Base-by-base conservation (phyloP, 2,329 filamentous ascomycete species). In the Didymella keratinophila region DNA sequence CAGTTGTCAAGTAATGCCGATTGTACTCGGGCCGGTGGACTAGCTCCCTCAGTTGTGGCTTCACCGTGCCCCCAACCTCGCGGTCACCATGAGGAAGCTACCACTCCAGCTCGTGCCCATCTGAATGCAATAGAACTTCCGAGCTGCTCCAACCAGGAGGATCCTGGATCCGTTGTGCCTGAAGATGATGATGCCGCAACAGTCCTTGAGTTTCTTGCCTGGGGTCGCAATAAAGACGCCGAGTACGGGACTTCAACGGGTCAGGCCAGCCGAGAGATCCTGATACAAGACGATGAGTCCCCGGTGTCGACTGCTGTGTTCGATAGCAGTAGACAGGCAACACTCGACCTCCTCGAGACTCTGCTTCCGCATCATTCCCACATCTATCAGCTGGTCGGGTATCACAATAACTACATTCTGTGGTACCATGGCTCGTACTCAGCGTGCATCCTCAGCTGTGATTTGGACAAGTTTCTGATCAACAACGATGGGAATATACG, bases 171-270 rank as follows among this genome's bases (percentile, higher is more conserved):
- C 18, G 43, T 47, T 25, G 51, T 20, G 7, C 51, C 21, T 11
- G 32, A 52, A 4, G 42, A 45, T 8, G 50, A 53, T 60, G 79
- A 80, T 64, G 79, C 79, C 1, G 80, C 79, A 1, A 80, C 80
- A 2, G 78, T 82, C 3, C 73, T 83, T 0, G 80, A 83, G 53
- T 83, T 81, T 28, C 44, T 82, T 2, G 79, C 80, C 1, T 83
- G 81, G 81, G 81, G 80, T 9, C 75, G 80, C 16, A 72, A 76
- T 34, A 83, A 82, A 61, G 77, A 82, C 25, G 51, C 39, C 4
- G 53, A 64, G 14, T 66, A 64, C 32, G 60, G 52, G 23, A 68
- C 44, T 14, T 37, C 58, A 20, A 34, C 48, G 28, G 49, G 59
- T 10, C 55, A 70, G 76, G 78, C 21, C 4, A 45, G 41, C 18